Evolutionary conservation across 2,329 filamentous ascomycete genomes (phyloP).

Genomic region (Monilinia aucupariae): DNA sequence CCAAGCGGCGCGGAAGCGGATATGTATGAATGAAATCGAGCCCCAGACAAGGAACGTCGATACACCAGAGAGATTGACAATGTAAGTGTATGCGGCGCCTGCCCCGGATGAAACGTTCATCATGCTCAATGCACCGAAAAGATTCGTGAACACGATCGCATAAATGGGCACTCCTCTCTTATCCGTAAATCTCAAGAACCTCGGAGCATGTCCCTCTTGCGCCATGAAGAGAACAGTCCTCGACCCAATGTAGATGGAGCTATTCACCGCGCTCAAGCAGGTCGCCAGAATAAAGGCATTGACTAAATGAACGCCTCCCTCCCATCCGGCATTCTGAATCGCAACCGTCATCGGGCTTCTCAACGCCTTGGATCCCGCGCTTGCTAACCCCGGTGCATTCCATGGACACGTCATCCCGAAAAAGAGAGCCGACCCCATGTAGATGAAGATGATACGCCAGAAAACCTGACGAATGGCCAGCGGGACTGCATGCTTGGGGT

Average conservation of each 20-base stretch:
- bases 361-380: constrained; percentile 56
- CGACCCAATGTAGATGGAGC: constrained; percentile 71
- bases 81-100: constrained; percentile 59
- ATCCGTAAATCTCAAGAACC: constrained; percentile 63
- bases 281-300: constrained; percentile 73
- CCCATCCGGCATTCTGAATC: constrained; percentile 67
- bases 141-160: constrained; percentile 63
- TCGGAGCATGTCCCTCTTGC: constrained; percentile 64
- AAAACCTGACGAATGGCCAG: constrained; percentile 82
- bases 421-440: constrained; percentile 71
- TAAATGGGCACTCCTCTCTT: constrained; percentile 54
- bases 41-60: constrained; percentile 70
- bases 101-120: constrained; percentile 67
- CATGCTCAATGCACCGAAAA: constrained; percentile 66
- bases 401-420: constrained; percentile 69
- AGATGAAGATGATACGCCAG: constrained; percentile 85
- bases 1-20: constrained; percentile 65
- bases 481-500: constrained; percentile 43
- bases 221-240: constrained; percentile 73
- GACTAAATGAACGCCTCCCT: constrained; percentile 68
- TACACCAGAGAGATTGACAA: constrained; percentile 65
- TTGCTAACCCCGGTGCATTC: constrained; percentile 58
- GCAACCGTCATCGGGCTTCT: constrained; percentile 70
- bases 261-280: constrained; percentile 66
- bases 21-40: constrained; percentile 63